Evolutionary conservation across 257 asterid genomes (phyloP).

Genomic region (Plantago major): DNA sequence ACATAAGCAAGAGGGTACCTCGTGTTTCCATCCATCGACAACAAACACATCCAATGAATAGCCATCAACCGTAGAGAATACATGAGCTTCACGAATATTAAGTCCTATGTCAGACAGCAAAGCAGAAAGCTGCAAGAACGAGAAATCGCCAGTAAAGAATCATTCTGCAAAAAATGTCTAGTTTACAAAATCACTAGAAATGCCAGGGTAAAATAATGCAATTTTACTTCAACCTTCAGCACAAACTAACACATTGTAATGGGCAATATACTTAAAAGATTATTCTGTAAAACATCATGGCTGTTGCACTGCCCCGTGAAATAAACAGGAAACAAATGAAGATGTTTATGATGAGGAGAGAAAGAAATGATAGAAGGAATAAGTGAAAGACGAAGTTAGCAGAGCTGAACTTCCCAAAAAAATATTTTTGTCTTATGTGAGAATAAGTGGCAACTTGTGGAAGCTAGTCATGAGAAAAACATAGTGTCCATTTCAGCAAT

Average conservation of each 20-base stretch:
- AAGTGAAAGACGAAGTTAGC: not conserved
- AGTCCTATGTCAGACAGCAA: constrained; percentile 93
- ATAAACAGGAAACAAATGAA: not conserved
- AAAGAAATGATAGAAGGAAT: not conserved
- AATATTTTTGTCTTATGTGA: too few relatives aligned
- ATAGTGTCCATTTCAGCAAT: not conserved
- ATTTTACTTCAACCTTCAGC: not conserved
- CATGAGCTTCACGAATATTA: constrained; percentile 98
- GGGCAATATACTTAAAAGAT: not conserved
- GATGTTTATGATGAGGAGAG: not conserved
- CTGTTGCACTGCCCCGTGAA: not conserved
- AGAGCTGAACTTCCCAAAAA: constrained; percentile 1
- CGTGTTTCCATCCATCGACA: constrained; percentile 92
- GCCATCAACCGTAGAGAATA: constrained; percentile 86
- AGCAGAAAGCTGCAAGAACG: constrained; percentile 76
- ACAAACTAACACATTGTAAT: not conserved
- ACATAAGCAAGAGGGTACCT: constrained; percentile 48
- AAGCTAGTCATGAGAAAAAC: not conserved
- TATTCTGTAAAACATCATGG: not conserved
- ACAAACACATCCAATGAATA: constrained; percentile 88
- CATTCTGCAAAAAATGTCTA: not conserved
- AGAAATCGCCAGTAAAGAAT: not conserved
- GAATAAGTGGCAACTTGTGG: not conserved
- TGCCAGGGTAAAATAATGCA: not conserved
- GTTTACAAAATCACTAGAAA: not conserved